Evolutionary conservation across 1,139 yeast species (phyloP).

Genomic region (Lizanozyma gosingica): DNA sequence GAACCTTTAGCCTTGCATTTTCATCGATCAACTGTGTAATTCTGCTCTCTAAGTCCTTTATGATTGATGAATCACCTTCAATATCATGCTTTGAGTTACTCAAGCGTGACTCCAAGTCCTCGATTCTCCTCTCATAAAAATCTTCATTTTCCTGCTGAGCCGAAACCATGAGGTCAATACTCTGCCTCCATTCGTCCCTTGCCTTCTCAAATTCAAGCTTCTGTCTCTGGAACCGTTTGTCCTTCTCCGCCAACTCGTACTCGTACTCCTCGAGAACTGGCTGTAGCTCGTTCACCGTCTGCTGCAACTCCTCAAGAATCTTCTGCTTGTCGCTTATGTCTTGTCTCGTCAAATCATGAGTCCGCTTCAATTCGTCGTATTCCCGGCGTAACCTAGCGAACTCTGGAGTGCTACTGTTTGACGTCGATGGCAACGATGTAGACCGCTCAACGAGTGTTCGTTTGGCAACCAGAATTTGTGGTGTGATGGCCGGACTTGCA

Average conservation of each 20-base stretch:
- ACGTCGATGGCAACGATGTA: not conserved
- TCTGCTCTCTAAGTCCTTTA: not conserved
- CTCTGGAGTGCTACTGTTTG: not conserved
- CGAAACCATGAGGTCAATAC: constrained; percentile 42
- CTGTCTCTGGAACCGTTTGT: constrained; percentile 33
- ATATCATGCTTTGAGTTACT: constrained; percentile 3
- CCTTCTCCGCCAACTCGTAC: constrained; percentile 31
- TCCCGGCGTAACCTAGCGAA: constrained; percentile 3
- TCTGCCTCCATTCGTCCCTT: constrained; percentile 48
- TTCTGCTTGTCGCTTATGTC: constrained; percentile 28
- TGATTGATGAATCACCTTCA: not conserved
- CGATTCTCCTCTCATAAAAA: constrained; percentile 22
- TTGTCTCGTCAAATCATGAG: constrained; percentile 15
- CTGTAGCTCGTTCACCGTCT: constrained; percentile 37
- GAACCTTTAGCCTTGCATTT: not conserved
- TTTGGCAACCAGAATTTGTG: not conserved
- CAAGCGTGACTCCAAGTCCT: constrained; percentile 11
- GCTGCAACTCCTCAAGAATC: constrained; percentile 32
- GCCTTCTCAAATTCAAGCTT: constrained; percentile 42
- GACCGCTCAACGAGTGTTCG: not conserved
- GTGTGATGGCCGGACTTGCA: not conserved
- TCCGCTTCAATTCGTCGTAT: constrained; percentile 9
- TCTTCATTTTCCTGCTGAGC: constrained; percentile 35
- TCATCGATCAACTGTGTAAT: not conserved
- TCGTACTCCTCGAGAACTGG: constrained; percentile 40